Percentiles rank a stretch among this genome's conserved stretches.
These are phyloP conservation scores for Acanthamoeba royreba DNA, from an alignment of 208 protist genomes.

Conservation along the genomic window DNA sequence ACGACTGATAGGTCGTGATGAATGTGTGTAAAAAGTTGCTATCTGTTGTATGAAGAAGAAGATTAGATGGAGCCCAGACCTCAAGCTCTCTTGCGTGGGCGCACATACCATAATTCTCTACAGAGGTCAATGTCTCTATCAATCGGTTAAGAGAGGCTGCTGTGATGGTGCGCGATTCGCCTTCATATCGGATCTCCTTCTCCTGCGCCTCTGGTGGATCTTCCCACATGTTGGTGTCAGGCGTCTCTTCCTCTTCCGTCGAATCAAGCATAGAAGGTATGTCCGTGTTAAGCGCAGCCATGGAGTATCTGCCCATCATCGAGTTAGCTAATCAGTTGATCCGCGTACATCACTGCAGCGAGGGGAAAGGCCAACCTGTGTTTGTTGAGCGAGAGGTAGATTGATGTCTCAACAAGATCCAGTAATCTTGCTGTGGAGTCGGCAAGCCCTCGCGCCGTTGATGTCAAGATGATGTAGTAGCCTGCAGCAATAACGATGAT, in stretches of 20 bases:
- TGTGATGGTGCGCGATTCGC: background rate
- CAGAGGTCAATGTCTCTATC: slow-evolving; percentile 51
- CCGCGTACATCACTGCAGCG: too few species aligned
- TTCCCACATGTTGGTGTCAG: slow-evolving; percentile 45
- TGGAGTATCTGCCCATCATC: background rate
- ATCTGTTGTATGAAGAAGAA: slow-evolving; percentile 20
- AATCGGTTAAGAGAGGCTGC: slow-evolving; percentile 56
- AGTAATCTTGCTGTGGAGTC: background rate
- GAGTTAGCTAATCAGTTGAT: too few species aligned
- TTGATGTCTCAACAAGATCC: slow-evolving; percentile 17
- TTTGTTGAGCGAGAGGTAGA: slow-evolving; percentile 45
- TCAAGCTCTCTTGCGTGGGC: background rate
- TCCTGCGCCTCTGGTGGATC: background rate
- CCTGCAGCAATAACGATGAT: background rate
- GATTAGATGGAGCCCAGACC: background rate
- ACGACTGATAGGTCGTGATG: slow-evolving; percentile 59
- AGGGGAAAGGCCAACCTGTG: background rate
- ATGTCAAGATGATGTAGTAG: background rate
- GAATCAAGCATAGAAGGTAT: background rate
- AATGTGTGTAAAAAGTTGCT: slow-evolving; percentile 64
- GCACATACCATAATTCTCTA: slow-evolving; percentile 47
- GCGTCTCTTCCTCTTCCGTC: background rate
- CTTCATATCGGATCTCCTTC: background rate
- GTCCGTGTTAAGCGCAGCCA: background rate
- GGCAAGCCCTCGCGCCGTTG: background rate